A percentile compares a stretch with the other conserved stretches of the same genome.
These are phyloP conservation scores for Margaritispora aquatica DNA, from an alignment of 495 filamentous ascomycete genomes.

Conservation along the genomic window DNA sequence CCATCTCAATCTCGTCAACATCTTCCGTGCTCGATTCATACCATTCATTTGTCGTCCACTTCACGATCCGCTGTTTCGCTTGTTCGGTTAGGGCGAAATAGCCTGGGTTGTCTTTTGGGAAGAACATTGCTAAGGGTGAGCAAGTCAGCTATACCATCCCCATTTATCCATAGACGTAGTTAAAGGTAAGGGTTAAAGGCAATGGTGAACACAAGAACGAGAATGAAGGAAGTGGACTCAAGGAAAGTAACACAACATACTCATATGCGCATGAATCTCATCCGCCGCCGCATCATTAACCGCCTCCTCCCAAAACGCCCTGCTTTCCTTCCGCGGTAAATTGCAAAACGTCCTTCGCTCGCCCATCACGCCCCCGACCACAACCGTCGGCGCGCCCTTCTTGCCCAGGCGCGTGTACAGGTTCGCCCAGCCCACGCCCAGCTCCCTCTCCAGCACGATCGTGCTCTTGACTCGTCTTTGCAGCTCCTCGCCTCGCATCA, in stretches of 20 bases:
- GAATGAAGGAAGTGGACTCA: no score
- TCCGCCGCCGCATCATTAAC: conserved; percentile 73
- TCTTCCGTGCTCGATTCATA: conserved; percentile 21
- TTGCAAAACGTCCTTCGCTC: conserved; percentile 77
- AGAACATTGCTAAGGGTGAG: conserved; percentile 70
- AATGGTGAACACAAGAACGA: no score
- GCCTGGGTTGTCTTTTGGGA: conserved; percentile 70
- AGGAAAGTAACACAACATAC: no score
- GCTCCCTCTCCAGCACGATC: conserved; percentile 45
- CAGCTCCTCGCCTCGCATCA: conserved; percentile 72
- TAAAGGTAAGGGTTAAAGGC: no score
- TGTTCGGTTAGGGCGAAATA: conserved; percentile 62
- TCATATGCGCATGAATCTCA: conserved; percentile 77
- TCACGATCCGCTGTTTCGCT: conserved; percentile 55
- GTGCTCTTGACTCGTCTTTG: conserved; percentile 56
- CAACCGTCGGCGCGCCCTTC: conserved; percentile 36
- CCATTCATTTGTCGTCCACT: conserved; percentile 48
- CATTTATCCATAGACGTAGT: no score
- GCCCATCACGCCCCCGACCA: conserved; percentile 48
- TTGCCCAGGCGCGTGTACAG: conserved; percentile 79
- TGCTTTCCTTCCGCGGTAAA: conserved; percentile 54
- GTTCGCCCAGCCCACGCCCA: conserved; percentile 65
- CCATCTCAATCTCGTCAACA: neutral
- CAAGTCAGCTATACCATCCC: conserved; percentile 9
- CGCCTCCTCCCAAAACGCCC: conserved; percentile 52